Base-by-base conservation (phyloP, 768 basidiomycete genomes). In the Imleria badia region DNA sequence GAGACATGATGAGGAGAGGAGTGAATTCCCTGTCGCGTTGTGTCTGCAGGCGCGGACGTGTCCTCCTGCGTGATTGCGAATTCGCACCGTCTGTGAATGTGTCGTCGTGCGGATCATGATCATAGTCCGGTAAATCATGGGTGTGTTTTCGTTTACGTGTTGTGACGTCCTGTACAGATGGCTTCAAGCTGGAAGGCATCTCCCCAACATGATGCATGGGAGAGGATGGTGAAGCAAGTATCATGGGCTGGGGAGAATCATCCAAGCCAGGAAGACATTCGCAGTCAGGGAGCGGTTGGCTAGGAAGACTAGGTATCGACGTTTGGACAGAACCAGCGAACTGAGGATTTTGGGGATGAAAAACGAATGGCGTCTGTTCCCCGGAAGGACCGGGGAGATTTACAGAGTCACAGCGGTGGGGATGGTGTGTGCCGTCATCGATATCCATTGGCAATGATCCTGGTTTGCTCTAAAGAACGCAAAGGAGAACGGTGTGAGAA, bases 1-100 rank as follows among this genome's bases (percentile, higher is more conserved):
- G 61, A 31, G 67, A 53, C 41, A 61, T 54, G 3, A 58, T 20
- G 36, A 67, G 59, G 43, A 69, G 65, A 30, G 67, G 65, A 12
- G 67, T 39, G 12, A 69, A 66, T 41, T 59, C 56, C n/a, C 49
- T 14, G 33, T 53, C 61, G 30, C 38, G 51, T 36, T 29, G 55
- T 9, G 7, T 30, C 41, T 33, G 30, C 43, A 53, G 26, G 22
- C 61, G 56, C 15, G 45, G 56, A 22, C 66, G 54, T 31, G 20
- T 33, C 43, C 52, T 56, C 33, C 50, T 45, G 11, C 15, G 5
- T 13, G 43, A 20, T 7, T 10, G 43, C 9, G 53, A 17, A 23
- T 26, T 19, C 8, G 19, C 22, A 36, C 34, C 4, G 6, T 50
- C 51, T 15, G 43, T 6, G 39, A 10, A 44, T 23, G 44, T 10